These are phyloP conservation scores for Melanopsichium pennsylvanicum DNA, from an alignment of 1,284 basidiomycete species.

Conservation along the genomic window DNA sequence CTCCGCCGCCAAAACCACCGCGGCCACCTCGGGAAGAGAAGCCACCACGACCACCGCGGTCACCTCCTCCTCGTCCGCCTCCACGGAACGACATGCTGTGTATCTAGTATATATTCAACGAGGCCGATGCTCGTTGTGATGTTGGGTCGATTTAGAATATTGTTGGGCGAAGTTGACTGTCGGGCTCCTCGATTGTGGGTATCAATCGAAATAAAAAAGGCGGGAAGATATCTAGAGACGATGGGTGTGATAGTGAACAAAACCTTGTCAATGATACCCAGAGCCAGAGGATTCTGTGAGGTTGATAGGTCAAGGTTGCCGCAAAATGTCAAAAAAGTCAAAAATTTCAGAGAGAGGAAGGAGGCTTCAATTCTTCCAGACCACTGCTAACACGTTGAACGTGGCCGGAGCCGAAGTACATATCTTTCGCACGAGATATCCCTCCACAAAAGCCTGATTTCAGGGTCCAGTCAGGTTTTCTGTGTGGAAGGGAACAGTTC, in stretches of 20 bases:
- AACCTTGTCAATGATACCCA: too few relatives aligned
- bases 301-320: background rate
- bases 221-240: too few relatives aligned
- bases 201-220: too few relatives aligned
- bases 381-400: too few relatives aligned
- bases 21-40: slow-evolving; percentile 56
- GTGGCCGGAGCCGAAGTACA: slow-evolving; percentile 26
- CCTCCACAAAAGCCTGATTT: background rate
- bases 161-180: too few relatives aligned
- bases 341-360: slow-evolving; percentile 25
- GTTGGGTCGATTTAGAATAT: too few relatives aligned
- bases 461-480: background rate
- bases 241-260: slow-evolving; percentile 19
- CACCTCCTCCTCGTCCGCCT: slow-evolving; percentile 50
- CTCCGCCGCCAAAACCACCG: slow-evolving; percentile 52
- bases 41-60: slow-evolving; percentile 55
- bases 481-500: too few relatives aligned
- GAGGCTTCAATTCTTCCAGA: slow-evolving; percentile 11
- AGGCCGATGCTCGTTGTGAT: background rate
- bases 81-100: slow-evolving; percentile 56
- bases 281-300: background rate
- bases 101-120: background rate
- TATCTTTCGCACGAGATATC: slow-evolving; percentile 18
- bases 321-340: slow-evolving; percentile 38
- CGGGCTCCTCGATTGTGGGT: too few relatives aligned